A percentile compares a stretch with the other conserved stretches of the same genome.
Evolutionary conservation across 495 filamentous ascomycete genomes (phyloP).

Genomic region (Trichoderma orchidacearum): DNA sequence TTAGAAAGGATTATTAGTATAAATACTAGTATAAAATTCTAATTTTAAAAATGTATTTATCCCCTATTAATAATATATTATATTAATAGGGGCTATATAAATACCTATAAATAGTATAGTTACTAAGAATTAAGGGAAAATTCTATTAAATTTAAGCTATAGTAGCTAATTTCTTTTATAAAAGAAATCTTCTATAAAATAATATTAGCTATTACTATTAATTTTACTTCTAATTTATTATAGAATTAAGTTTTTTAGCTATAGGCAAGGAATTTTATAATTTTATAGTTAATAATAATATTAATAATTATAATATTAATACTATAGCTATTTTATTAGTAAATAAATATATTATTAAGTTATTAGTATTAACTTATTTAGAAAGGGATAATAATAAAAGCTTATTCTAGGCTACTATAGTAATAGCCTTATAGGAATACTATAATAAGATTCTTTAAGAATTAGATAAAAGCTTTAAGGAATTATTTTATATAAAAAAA

Average conservation of each 20-base stretch:
- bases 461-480: background rate
- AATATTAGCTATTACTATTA: background rate
- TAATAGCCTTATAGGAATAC: too few relatives aligned
- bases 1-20: background rate
- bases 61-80: background rate
- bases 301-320: background rate
- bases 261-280: background rate
- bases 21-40: background rate
- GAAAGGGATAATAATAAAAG: background rate
- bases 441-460: background rate
- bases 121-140: background rate
- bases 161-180: background rate
- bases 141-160: background rate
- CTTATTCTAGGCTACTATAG: background rate
- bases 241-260: background rate
- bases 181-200: background rate
- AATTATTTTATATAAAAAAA: background rate
- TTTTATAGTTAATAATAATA: too few relatives aligned
- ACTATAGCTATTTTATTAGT: background rate
- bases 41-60: background rate
- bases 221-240: background rate
- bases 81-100: background rate
- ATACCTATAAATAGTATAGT: background rate
- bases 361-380: background rate
- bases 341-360: background rate